phyloP scores from a whole-genome alignment of 495 filamentous ascomycete species.

The Xylaria sp. region DNA sequence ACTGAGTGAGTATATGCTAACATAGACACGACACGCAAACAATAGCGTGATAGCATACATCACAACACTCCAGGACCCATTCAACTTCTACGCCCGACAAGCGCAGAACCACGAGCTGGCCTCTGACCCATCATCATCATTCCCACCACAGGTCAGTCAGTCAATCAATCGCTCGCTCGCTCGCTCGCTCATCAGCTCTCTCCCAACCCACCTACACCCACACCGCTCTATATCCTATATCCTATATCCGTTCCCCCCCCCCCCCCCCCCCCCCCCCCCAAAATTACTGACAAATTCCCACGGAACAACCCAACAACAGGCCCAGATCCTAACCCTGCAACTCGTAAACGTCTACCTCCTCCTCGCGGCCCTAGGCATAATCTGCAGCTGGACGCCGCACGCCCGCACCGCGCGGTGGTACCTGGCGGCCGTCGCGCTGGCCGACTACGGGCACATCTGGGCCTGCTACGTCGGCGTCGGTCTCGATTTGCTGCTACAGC shows the following conservation, averaged over 20 bases:
- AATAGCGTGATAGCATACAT: slow-evolving; percentile 54
- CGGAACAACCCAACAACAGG: slow-evolving; percentile 44
- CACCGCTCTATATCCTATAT: no score
- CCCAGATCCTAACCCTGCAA: slow-evolving; percentile 61
- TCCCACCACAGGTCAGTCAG: slow-evolving; percentile 24
- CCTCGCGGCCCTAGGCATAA: slow-evolving; percentile 57
- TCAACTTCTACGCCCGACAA: slow-evolving; percentile 59
- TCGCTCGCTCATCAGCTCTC: no score
- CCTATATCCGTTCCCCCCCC: background rate
- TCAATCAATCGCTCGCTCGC: no score
- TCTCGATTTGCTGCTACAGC: slow-evolving; percentile 51
- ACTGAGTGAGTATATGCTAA: background rate
- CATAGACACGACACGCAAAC: slow-evolving; percentile 3
- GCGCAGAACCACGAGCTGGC: slow-evolving; percentile 43
- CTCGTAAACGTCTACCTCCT: slow-evolving; percentile 65
- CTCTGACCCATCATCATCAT: slow-evolving; percentile 19
- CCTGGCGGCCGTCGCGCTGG: slow-evolving; percentile 60
- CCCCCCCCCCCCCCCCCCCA: no score
- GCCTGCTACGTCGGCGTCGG: slow-evolving; percentile 62
- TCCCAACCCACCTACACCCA: no score
- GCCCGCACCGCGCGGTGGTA: slow-evolving; percentile 60
- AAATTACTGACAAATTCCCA: background rate
- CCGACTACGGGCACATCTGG: slow-evolving; percentile 69
- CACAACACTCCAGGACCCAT: slow-evolving; percentile 50
- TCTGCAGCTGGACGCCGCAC: slow-evolving; percentile 61